phyloP scores from a whole-genome alignment of 805 yeast genomes.

The Sugiyamaella lignohabitans region DNA sequence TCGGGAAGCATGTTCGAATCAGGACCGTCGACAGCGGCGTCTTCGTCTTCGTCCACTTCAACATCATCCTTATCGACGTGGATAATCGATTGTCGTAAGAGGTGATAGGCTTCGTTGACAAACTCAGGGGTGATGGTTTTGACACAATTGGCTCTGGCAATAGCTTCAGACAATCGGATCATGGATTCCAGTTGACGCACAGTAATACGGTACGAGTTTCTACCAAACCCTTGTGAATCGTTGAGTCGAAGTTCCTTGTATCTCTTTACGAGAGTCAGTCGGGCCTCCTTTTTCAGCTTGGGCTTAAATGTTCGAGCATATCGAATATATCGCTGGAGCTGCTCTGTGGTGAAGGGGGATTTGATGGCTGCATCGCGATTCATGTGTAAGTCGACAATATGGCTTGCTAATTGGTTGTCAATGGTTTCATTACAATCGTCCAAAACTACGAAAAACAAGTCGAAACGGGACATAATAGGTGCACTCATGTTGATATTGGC shows the following conservation, averaged over 20 bases:
- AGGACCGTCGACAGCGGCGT: constrained; percentile 26
- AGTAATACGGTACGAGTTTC: constrained; percentile 87
- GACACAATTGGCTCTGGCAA: constrained; percentile 94
- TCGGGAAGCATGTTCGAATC: constrained; percentile 8
- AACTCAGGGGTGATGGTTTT: constrained; percentile 76
- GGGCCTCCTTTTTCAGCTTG: constrained; percentile 70
- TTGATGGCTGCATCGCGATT: constrained; percentile 80
- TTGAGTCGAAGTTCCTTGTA: constrained; percentile 83
- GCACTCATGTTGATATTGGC: constrained; percentile 93
- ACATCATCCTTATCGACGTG: constrained; percentile 92
- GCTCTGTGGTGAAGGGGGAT: constrained; percentile 86
- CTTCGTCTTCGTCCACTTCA: constrained; percentile 57
- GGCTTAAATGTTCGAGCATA: constrained; percentile 95
- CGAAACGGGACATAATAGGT: constrained; percentile 98
- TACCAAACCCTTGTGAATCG: constrained; percentile 78
- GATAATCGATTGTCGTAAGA: constrained; percentile 84
- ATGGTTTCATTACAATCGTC: constrained; percentile 91
- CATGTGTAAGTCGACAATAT: constrained; percentile 91
- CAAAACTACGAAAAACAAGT: constrained; percentile 84
- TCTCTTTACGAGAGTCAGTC: constrained; percentile 65
- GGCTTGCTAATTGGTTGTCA: constrained; percentile 85
- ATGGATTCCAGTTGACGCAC: constrained; percentile 94
- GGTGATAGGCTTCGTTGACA: constrained; percentile 89
- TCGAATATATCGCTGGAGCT: constrained; percentile 77
- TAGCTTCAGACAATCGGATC: constrained; percentile 91